These are phyloP conservation scores for Phalaenopsis equestris DNA, from an alignment of 106 monocot species.

Conservation along the genomic window DNA sequence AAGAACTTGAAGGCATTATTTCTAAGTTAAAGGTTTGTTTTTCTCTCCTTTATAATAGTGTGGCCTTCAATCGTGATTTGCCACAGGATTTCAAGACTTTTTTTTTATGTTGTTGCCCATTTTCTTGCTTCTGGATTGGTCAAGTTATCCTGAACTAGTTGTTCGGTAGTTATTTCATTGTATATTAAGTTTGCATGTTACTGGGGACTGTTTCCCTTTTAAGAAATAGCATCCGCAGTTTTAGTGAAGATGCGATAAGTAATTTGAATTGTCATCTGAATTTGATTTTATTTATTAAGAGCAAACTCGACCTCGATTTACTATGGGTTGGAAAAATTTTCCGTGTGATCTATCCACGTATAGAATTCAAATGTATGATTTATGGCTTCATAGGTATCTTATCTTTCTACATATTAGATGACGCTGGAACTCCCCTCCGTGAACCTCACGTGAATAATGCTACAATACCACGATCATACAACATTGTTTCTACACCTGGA, in stretches of 20 bases:
- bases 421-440: too few relatives aligned
- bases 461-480: too few relatives aligned
- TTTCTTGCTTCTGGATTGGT: not conserved
- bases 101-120: not conserved
- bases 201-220: not conserved
- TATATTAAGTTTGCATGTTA: not conserved
- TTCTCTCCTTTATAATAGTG: not conserved
- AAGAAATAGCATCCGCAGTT: not conserved
- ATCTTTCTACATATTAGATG: too few relatives aligned
- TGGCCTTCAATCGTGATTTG: not conserved
- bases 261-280: not conserved
- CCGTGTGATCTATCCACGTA: not conserved
- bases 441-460: too few relatives aligned
- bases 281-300: not conserved
- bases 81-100: not conserved
- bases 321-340: not conserved
- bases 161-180: not conserved
- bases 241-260: not conserved
- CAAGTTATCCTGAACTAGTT: not conserved
- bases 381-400: too few relatives aligned
- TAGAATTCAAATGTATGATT: too few relatives aligned
- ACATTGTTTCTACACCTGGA: too few relatives aligned
- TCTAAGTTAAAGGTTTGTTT: conserved; percentile 63
- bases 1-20: conserved; percentile 57
- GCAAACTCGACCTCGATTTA: not conserved